Base-by-base conservation (phyloP, 2,329 filamentous ascomycete species). In the Sphaerulina musiva region DNA sequence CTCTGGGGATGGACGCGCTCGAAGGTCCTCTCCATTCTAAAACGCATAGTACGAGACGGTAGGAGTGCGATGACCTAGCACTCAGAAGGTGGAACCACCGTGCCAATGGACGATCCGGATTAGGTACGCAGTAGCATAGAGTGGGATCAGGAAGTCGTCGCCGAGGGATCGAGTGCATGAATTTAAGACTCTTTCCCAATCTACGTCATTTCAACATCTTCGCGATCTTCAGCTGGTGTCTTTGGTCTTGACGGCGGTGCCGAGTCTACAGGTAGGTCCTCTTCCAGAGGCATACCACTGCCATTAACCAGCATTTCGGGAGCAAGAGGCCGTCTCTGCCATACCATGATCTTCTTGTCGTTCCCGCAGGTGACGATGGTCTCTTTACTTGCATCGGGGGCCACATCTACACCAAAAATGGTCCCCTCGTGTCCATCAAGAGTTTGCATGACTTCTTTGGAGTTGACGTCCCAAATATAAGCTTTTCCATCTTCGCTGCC, bases 401-500 rank as follows among this genome's bases (percentile, higher is more conserved):
- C 80, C 6, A 83, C 79, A 59, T 84, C 78, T 9, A 85, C 81
- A 0, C 77, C 75, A 36, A 85, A 68, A 5, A 86, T 79, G 3
- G 78, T 76, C 41, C 80, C 82, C 1, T 78, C 76, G 57, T 83
- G 80, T 1, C 77, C 76, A 26, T 78, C 72, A 8, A 83, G 66
- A 17, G 75, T 73, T 76, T 96, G 91, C 17, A 96, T 74, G 2
- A 95, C 74, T 52, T 86, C 83, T 71, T 97, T 98, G 66, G 78
- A 88, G 57, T 81, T 84, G 11, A 96, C 89, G 64, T 97, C 90
- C 93, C 93, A 98, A 51, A 95, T 79, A 12, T 95, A 76, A 9
- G 95, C 80, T 45, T 83, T 81, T 12, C 91, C 89, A 64, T 96
- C 89, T 69, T 97, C 92, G 69, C 89, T 95, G 0, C 91, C 89